Conservation (phyloP, 345 rosid species). For the Salix dunnii region DNA sequence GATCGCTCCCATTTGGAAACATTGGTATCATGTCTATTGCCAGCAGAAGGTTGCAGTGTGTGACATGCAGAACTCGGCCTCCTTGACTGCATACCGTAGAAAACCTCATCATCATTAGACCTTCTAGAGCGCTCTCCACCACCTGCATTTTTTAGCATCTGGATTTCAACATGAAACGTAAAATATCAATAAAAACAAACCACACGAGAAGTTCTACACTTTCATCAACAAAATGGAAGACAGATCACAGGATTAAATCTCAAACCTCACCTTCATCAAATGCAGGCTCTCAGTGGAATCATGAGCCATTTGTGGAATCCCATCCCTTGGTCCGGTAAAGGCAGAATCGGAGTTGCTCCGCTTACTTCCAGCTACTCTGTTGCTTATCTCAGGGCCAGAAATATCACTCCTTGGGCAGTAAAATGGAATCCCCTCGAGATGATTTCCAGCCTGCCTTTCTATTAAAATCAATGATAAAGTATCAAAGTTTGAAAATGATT, state of each 20-base stretch:
- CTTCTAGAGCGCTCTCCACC: constrained; percentile 49
- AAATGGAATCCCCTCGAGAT: constrained; percentile 83
- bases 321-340: constrained; percentile 45
- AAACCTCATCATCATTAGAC: constrained; percentile 49
- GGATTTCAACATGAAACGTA: constrained; percentile 12
- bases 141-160: constrained; percentile 67
- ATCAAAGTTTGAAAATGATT: constrained; percentile 21
- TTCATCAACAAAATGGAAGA: constrained; percentile 2
- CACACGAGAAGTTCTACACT: constrained; percentile 1
- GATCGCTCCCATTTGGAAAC: constrained; percentile 51
- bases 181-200: constrained; percentile 2
- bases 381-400: constrained; percentile 62
- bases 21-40: constrained; percentile 42
- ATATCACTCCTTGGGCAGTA: constrained; percentile 66
- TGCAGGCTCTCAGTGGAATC: constrained; percentile 70
- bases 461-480: constrained; percentile 32
- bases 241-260: constrained; percentile 3
- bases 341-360: constrained; percentile 72
- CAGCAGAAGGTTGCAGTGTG: constrained; percentile 43
- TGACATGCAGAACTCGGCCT: constrained; percentile 53
- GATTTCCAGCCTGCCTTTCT: constrained; percentile 62
- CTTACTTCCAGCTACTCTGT: constrained; percentile 62
- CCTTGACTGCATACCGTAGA: constrained; percentile 38
- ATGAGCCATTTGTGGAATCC: constrained; percentile 36
- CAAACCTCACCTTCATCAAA: constrained; percentile 63